A percentile compares a stretch with the other conserved stretches of the same genome.
phyloP scores from a whole-genome alignment of 768 basidiomycete species.

The Agaricus subrufescens region DNA sequence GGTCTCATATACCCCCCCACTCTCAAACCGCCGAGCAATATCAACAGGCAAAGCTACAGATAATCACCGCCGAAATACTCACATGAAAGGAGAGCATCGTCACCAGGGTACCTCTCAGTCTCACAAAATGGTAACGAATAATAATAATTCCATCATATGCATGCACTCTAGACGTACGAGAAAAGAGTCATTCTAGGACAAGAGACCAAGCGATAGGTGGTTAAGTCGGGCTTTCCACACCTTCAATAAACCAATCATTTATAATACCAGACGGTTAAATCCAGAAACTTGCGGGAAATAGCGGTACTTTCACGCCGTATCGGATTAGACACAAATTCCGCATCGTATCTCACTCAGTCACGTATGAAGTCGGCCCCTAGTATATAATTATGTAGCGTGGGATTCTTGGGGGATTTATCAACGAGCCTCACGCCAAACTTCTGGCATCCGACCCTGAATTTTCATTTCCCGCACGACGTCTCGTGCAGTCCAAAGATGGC shows the following conservation, averaged over 20 bases:
- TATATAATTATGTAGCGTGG: too few species aligned
- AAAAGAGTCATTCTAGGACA: slow-evolving; percentile 22
- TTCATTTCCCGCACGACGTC: too few species aligned
- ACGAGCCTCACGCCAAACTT: too few species aligned
- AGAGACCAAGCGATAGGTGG: slow-evolving; percentile 19
- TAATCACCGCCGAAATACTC: neutral
- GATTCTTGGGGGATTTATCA: too few species aligned
- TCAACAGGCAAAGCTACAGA: neutral
- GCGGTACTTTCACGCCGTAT: too few species aligned
- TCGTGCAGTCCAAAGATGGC: too few species aligned
- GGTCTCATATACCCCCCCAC: slow-evolving; percentile 31
- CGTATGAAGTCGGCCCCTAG: too few species aligned
- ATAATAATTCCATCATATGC: neutral
- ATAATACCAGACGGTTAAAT: slow-evolving; percentile 1
- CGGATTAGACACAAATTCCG: too few species aligned
- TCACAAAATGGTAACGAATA: slow-evolving; percentile 19
- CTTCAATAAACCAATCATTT: neutral
- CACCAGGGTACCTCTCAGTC: slow-evolving; percentile 20
- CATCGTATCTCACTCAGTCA: too few species aligned
- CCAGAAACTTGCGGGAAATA: neutral
- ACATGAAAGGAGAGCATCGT: slow-evolving; percentile 25
- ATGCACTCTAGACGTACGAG: slow-evolving; percentile 6
- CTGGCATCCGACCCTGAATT: too few species aligned
- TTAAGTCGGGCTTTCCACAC: neutral
- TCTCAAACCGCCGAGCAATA: slow-evolving; percentile 19